Conservation (phyloP, 1,284 basidiomycete species). For the Microbotryum violaceum region DNA sequence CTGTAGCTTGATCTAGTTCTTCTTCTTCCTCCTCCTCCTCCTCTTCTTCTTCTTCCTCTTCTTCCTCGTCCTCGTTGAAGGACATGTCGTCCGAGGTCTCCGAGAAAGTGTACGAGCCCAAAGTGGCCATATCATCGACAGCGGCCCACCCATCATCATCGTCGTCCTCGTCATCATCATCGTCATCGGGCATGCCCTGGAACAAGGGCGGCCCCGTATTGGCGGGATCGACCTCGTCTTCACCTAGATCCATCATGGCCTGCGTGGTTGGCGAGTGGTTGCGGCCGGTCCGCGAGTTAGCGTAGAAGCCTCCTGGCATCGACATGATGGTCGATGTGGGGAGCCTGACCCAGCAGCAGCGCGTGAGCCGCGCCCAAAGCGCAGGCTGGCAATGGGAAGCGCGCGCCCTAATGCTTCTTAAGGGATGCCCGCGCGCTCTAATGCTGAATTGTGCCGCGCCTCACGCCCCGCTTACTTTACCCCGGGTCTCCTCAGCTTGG, state of each 20-base stretch:
- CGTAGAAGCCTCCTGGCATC: too few species aligned
- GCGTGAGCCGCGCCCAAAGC: too few species aligned
- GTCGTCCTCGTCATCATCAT: slow-evolving; percentile 23
- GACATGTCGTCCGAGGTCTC: background rate
- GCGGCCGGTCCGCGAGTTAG: too few species aligned
- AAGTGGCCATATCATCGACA: slow-evolving; percentile 4
- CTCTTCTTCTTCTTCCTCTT: background rate
- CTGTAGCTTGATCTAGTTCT: background rate
- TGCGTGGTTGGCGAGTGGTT: background rate
- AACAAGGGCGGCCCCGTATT: background rate
- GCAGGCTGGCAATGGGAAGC: too few species aligned
- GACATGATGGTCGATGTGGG: too few species aligned
- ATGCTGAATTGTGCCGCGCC: too few species aligned
- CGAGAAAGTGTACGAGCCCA: background rate
- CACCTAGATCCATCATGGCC: background rate
- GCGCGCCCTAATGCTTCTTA: too few species aligned
- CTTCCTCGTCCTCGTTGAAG: slow-evolving; percentile 10
- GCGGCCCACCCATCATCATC: slow-evolving; percentile 27
- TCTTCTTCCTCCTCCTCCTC: background rate
- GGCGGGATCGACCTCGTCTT: slow-evolving; percentile 29
- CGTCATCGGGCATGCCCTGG: slow-evolving; percentile 10
- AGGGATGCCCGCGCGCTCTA: too few species aligned
- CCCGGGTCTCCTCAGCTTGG: too few species aligned
- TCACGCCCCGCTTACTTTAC: too few species aligned
- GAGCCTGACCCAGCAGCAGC: too few species aligned